Evolutionary conservation across 2,329 filamentous ascomycete genomes (phyloP), one percentile per base, ranked within the genome.

Genomic region (Neofusicoccum parvum): DNA sequence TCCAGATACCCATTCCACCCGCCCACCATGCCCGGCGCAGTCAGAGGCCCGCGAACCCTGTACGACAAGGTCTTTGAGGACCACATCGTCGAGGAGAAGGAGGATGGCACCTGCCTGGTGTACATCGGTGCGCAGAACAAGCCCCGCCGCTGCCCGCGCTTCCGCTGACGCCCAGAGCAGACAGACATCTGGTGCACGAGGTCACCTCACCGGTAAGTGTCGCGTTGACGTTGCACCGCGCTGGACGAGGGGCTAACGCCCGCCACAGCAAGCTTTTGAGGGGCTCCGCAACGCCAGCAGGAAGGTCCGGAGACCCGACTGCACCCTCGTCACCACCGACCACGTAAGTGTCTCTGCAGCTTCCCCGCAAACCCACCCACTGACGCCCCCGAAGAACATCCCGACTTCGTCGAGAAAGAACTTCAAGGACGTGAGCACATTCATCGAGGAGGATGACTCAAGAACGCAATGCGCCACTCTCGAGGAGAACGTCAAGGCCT

Each of bases 31-130:
- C 92, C 92, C 76, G 86, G 85, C 75, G 87, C 87, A 72, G 88
- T 90, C 71, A 83, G 85, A 78, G 86, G 84, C 70, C 92, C 92
- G 64, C 89, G 89, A 80, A 97, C 94, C 72, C 86, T 97, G 76
- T 98, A 98, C 82, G 94, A 98, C 86, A 98, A 98, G 88, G 94
- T 98, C 80, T 90, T 98, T 74, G 88, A 92, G 73, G 90, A 90
- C 82, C 95, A 99, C 80, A 90, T 98, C 74, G 94, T 99, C 76
- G 92, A 97, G 75, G 91, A 96, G 87, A 92, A 94, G 85, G 87
- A 92, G 65, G 94, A 98, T 81, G 94, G 94, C 80, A 97, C 94
- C 66, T 85, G 96, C 73, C 83, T 97, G 70, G 85, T 98, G 67
- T 98, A 98, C 79, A 98, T 98, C 76, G 92, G 92, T 93, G 83